Percentiles rank a stretch among this genome's conserved stretches.
These are phyloP conservation scores for Suillus plorans DNA, from an alignment of 768 basidiomycete genomes.

Conservation along the genomic window DNA sequence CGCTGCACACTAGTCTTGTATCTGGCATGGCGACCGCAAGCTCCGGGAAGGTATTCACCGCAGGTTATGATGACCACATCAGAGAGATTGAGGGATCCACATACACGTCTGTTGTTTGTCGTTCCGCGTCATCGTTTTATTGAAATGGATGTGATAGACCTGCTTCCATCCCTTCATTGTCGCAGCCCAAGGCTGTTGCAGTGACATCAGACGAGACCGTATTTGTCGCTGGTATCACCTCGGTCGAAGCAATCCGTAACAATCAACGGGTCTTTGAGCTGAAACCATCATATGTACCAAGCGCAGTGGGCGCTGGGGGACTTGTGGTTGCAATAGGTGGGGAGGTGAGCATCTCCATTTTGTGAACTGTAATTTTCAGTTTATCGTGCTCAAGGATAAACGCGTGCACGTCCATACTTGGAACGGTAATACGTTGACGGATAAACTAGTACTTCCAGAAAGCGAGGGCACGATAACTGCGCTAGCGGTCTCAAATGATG, in stretches of 20 bases:
- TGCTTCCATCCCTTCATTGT: conserved; percentile 47
- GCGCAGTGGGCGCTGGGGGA: conserved; percentile 53
- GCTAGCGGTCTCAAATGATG: conserved; percentile 80
- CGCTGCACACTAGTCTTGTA: conserved; percentile 71
- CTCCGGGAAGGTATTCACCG: conserved; percentile 58
- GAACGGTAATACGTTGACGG: conserved; percentile 63
- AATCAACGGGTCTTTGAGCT: conserved; percentile 68
- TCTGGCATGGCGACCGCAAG: conserved; percentile 53
- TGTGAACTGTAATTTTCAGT: conserved; percentile 4
- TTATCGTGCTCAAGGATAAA: conserved; percentile 51
- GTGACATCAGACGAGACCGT: conserved; percentile 58
- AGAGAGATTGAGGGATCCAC: conserved; percentile 58
- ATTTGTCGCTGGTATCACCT: conserved; percentile 49
- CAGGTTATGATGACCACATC: conserved; percentile 80
- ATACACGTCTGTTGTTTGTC: conserved; percentile 47
- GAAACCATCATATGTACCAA: conserved; percentile 51
- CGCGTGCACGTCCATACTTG: conserved; percentile 76
- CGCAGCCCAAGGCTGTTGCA: conserved; percentile 72
- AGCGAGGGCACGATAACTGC: conserved; percentile 72
- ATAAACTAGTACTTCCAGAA: conserved; percentile 57
- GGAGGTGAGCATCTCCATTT: conserved; percentile 49
- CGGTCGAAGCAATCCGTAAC: conserved; percentile 63
- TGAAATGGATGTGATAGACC: conserved; percentile 35
- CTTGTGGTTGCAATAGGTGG: conserved; percentile 68
- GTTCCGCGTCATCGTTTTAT: conserved; percentile 3